Percentiles rank a stretch among this genome's conserved stretches.
phyloP scores from a whole-genome alignment of 805 yeast genomes.

The Torulaspora gathmanii region DNA sequence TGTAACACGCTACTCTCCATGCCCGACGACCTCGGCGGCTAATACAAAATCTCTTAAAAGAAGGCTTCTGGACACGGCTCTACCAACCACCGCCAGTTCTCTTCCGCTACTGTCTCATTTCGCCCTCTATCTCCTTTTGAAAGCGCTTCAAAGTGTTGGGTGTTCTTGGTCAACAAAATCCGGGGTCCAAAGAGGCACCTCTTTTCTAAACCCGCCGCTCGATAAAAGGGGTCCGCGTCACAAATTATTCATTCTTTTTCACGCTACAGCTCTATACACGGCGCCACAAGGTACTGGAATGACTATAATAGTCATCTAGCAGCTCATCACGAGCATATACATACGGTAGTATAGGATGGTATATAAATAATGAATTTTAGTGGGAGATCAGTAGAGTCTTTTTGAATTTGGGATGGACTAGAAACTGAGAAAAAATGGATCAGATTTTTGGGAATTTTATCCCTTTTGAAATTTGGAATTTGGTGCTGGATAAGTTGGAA shows the following conservation, averaged over 20 bases:
- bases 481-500: slow-evolving; percentile 12
- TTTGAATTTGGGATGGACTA: neutral
- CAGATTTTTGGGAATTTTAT: neutral
- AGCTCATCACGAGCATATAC: neutral
- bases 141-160: no score
- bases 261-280: neutral
- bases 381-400: neutral
- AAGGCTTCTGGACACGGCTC: no score
- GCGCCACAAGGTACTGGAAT: neutral
- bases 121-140: no score
- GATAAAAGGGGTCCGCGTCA: neutral
- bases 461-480: slow-evolving; percentile 12
- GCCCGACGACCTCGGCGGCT: no score
- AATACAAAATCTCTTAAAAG: no score
- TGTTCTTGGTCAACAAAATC: neutral
- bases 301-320: neutral
- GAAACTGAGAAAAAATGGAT: neutral
- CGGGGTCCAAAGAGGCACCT: neutral
- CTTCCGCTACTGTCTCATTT: no score
- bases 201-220: neutral
- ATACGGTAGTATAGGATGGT: neutral
- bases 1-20: no score
- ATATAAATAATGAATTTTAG: neutral
- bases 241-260: neutral
- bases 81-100: no score